Percentiles rank a stretch among this genome's conserved stretches.
Conservation (phyloP, 176 grass and related monocot species). For the Bonia amplexicaulis region DNA sequence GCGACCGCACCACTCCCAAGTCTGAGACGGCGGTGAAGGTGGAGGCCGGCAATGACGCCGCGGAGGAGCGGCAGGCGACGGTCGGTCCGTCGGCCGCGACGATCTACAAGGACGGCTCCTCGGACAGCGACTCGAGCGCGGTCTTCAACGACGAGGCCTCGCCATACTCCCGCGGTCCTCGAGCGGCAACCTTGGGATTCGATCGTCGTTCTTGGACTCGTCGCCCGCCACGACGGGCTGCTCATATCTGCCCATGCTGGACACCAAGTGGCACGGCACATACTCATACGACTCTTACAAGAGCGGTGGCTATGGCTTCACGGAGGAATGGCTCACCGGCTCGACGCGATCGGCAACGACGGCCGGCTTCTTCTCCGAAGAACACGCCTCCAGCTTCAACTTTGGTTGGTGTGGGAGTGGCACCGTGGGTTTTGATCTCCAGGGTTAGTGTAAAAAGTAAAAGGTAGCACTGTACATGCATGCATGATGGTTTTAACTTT, state of each 20-base stretch:
- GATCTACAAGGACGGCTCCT: conserved; percentile 61
- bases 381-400: conserved; percentile 38
- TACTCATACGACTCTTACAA: conserved; percentile 31
- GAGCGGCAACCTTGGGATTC: conserved; percentile 37
- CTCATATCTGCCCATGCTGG: conserved; percentile 19
- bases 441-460: conserved; percentile 30
- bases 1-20: too few relatives aligned
- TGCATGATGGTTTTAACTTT: neutral
- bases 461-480: conserved; percentile 13
- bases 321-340: conserved; percentile 36
- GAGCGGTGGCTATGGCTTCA: conserved; percentile 22
- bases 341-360: conserved; percentile 30
- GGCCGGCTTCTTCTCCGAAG: conserved; percentile 38
- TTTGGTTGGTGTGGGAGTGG: conserved; percentile 36
- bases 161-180: conserved; percentile 33
- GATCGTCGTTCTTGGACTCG: conserved; percentile 21
- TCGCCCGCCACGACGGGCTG: conserved; percentile 5
- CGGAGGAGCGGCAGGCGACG: conserved; percentile 9
- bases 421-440: conserved; percentile 21
- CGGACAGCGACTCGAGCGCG: conserved; percentile 77
- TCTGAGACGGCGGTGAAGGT: conserved; percentile 4
- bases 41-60: conserved; percentile 19
- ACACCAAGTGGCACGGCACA: conserved; percentile 30
- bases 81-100: neutral
- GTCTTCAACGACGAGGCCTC: conserved; percentile 65